Base-by-base conservation (phyloP, 306 rosid species). In the Erythrophleum fordii region DNA sequence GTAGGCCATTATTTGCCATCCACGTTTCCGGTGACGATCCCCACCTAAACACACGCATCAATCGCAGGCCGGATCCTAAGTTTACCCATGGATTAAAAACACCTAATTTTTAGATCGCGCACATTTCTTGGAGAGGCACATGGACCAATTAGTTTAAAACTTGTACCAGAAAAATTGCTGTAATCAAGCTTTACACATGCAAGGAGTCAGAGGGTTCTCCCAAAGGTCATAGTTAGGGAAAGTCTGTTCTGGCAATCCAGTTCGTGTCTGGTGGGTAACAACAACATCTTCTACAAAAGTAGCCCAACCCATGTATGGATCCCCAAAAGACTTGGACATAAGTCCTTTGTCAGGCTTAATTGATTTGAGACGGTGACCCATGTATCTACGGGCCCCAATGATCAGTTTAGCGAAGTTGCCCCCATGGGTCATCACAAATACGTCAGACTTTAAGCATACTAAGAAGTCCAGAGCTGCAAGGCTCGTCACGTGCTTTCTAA, bases 261-360 rank as follows among this genome's bases (percentile, higher is more conserved):
- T 87, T 4, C 95, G 85, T n/a, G 95, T 89, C 80, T 87, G 91
- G 80, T 91, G 95, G 67, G 95, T 89, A 35, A 85, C 81, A 26
- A 91, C 88, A 17, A 93, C 99, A 44, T 95, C 99, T 84, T 95
- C 98, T 17, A 91, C 98, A 70, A 95, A 95, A 75, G 92, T 74
- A 3, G 99, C 96, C 98, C 99, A 95, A 2, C 98, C 98, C 98
- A 95, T 93, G 89, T 93, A 95, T 8, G 99, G 99, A 80, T 95
- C 99, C 51, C 99, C 99, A 58, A 95, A 95, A 77, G 99, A 95
- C 75, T 95, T 95, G 18, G 99, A 95, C 99, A 95, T 95, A 18
- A 95, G 88, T 46, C 99, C 99, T 85, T 95, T 95, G 89, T 95
- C 99, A 0, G 99, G 99, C 82, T 95, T 95, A 73, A 95, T 95